A percentile compares a stretch with the other conserved stretches of the same genome.
These are phyloP conservation scores for Epicoccum sorghinum DNA, from an alignment of 2,329 filamentous ascomycete species.

Conservation along the genomic window DNA sequence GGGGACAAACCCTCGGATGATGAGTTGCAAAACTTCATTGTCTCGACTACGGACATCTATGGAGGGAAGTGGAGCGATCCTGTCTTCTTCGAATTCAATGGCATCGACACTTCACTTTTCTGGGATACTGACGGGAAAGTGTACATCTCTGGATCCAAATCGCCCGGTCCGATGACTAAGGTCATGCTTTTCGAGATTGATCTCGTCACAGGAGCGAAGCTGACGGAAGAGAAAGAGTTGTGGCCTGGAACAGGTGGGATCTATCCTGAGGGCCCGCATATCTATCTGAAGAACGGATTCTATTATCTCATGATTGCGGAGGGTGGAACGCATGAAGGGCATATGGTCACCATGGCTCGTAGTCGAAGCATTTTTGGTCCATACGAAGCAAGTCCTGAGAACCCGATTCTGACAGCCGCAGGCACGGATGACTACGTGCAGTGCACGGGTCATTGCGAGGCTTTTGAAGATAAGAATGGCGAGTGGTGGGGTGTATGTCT, in stretches of 20 bases:
- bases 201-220: slow-evolving; percentile 31
- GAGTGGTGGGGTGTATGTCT: slow-evolving; percentile 25
- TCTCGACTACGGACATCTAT: slow-evolving; percentile 14
- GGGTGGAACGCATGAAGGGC: slow-evolving; percentile 20
- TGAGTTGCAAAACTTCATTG: slow-evolving; percentile 42
- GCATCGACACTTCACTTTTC: slow-evolving; percentile 25
- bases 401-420: slow-evolving; percentile 17
- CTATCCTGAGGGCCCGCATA: slow-evolving; percentile 42
- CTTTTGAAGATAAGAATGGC: slow-evolving; percentile 18
- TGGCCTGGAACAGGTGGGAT: slow-evolving; percentile 30
- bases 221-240: slow-evolving; percentile 22
- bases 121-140: slow-evolving; percentile 12
- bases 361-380: slow-evolving; percentile 18
- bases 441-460: slow-evolving; percentile 22
- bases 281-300: slow-evolving; percentile 40
- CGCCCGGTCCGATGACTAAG: neutral
- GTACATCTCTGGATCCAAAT: neutral
- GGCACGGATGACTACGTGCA: slow-evolving; percentile 22
- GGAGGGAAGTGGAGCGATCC: slow-evolving; percentile 20
- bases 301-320: slow-evolving; percentile 46
- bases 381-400: slow-evolving; percentile 17
- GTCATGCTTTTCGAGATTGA: slow-evolving; percentile 25
- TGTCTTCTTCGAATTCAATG: slow-evolving; percentile 17
- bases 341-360: slow-evolving; percentile 14
- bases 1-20: slow-evolving; percentile 43